A percentile compares a stretch with the other conserved stretches of the same genome.
phyloP scores from a whole-genome alignment of 495 filamentous ascomycete species.

The Aspergillus funiculosus region DNA sequence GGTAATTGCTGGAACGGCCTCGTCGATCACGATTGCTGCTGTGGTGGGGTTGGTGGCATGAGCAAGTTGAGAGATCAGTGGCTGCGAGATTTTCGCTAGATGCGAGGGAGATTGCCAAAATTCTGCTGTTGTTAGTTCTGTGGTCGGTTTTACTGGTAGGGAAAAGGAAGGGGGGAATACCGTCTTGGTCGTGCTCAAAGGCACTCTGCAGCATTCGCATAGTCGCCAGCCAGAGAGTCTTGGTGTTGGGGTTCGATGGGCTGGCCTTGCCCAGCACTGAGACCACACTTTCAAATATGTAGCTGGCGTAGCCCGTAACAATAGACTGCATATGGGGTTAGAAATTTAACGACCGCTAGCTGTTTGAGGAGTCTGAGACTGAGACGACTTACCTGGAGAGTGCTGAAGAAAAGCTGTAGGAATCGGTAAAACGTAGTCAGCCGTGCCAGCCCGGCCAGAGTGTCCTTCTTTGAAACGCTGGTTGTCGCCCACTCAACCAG shows the following conservation, averaged over 20 bases:
- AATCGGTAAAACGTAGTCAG: conserved; percentile 72
- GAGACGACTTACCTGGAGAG: conserved; percentile 56
- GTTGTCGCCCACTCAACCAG: conserved; percentile 72
- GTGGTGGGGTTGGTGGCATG: conserved; percentile 43
- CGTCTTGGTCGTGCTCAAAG: conserved; percentile 76
- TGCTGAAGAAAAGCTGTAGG: conserved; percentile 68
- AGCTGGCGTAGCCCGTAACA: conserved; percentile 82
- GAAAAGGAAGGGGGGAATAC: conserved; percentile 26
- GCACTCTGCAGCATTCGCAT: conserved; percentile 63
- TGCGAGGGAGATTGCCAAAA: conserved; percentile 91
- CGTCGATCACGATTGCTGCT: conserved; percentile 37
- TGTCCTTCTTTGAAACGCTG: conserved; percentile 54
- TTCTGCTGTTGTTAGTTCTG: conserved; percentile 32
- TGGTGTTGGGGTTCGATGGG: conserved; percentile 46
- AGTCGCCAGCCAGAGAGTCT: conserved; percentile 55
- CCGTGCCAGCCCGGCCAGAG: conserved; percentile 48
- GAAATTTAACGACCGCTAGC: conserved; percentile 5
- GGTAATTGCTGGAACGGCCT: conserved; percentile 55
- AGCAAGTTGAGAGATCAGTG: conserved; percentile 63
- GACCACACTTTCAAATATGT: conserved; percentile 69
- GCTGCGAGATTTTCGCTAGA: conserved; percentile 61
- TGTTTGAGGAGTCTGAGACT: neutral
- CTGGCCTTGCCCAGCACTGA: conserved; percentile 52
- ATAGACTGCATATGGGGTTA: conserved; percentile 53
- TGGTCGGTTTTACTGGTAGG: neutral